A percentile compares a stretch with the other conserved stretches of the same genome.
phyloP scores from a whole-genome alignment of 371 early-diverging fungal species.

The Rozella allomycis region DNA sequence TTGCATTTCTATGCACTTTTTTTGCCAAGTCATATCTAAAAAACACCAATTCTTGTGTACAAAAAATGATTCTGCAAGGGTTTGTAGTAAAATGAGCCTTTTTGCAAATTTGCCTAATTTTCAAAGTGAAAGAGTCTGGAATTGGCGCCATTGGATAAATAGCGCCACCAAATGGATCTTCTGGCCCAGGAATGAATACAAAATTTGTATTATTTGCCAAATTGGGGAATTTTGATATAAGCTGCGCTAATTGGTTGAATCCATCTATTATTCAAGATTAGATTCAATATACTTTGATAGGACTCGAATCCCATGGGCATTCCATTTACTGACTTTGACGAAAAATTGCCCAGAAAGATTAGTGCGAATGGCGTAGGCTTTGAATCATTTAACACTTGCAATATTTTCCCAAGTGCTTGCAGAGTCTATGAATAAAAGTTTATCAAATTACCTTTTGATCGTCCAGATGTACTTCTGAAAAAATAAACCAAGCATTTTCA shows the following conservation, averaged over 20 bases:
- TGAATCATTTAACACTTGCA: slow-evolving; percentile 39
- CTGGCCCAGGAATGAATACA: slow-evolving; percentile 68
- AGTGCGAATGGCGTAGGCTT: slow-evolving; percentile 44
- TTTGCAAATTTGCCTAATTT: slow-evolving; percentile 28
- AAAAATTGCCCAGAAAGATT: slow-evolving; percentile 62
- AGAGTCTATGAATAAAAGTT: slow-evolving; percentile 11
- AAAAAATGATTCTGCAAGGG: slow-evolving; percentile 64
- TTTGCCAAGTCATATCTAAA: slow-evolving; percentile 59
- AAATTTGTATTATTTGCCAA: slow-evolving; percentile 44
- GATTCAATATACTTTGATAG: no score
- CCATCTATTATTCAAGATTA: no score
- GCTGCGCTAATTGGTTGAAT: slow-evolving; percentile 42
- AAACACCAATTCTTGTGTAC: slow-evolving; percentile 62
- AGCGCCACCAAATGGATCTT: slow-evolving; percentile 54
- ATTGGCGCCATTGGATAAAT: slow-evolving; percentile 52
- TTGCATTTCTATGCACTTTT: slow-evolving; percentile 41
- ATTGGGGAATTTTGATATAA: slow-evolving; percentile 43
- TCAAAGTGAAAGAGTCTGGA: slow-evolving; percentile 37
- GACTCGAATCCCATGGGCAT: no score
- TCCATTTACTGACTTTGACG: slow-evolving; percentile 45
- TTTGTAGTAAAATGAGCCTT: slow-evolving; percentile 46
- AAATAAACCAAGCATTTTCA: slow-evolving; percentile 41
- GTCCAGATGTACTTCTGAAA: slow-evolving; percentile 72
- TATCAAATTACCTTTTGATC: slow-evolving; percentile 33
- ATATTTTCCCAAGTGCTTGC: slow-evolving; percentile 31